Percentiles rank a stretch among this genome's conserved stretches.
Conservation (phyloP, 441 rosid species). For the Populus hybrid region DNA sequence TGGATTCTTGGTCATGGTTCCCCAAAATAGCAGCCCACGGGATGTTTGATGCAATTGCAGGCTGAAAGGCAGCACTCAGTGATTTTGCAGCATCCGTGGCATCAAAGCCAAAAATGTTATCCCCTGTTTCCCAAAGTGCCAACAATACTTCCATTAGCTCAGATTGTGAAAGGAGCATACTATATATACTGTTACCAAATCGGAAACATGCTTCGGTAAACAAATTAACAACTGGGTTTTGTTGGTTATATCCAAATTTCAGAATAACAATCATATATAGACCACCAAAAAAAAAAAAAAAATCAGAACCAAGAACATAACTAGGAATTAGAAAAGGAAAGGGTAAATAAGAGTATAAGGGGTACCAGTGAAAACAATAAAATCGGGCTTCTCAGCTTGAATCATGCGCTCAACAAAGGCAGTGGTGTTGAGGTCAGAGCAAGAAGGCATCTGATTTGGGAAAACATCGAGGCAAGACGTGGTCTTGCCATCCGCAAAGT, state of each 20-base stretch:
- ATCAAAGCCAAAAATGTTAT: conserved; percentile 60
- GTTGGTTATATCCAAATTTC: not conserved
- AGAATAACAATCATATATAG: not conserved
- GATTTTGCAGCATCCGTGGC: conserved; percentile 56
- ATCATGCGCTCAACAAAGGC: conserved; percentile 65
- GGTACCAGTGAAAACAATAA: conserved; percentile 80
- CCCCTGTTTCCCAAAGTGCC: conserved; percentile 41
- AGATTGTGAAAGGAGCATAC: not conserved
- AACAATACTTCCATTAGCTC: not conserved
- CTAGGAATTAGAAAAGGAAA: not conserved
- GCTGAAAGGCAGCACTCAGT: conserved; percentile 60
- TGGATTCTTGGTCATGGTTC: conserved; percentile 79
- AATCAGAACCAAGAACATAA: not conserved
- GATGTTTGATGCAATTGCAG: conserved; percentile 62
- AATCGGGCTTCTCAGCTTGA: conserved; percentile 65
- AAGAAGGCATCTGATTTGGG: conserved; percentile 38
- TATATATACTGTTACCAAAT: not conserved
- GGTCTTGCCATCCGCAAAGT: conserved; percentile 58
- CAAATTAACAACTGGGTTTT: not conserved
- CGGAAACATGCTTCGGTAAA: not conserved
- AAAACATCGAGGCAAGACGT: conserved; percentile 52
- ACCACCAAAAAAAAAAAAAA: too few relatives aligned
- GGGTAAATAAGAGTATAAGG: not conserved
- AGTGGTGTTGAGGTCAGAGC: conserved; percentile 86
- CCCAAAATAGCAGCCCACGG: conserved; percentile 85